phyloP scores from a whole-genome alignment of 306 rosid genomes.

The Senna siamea region DNA sequence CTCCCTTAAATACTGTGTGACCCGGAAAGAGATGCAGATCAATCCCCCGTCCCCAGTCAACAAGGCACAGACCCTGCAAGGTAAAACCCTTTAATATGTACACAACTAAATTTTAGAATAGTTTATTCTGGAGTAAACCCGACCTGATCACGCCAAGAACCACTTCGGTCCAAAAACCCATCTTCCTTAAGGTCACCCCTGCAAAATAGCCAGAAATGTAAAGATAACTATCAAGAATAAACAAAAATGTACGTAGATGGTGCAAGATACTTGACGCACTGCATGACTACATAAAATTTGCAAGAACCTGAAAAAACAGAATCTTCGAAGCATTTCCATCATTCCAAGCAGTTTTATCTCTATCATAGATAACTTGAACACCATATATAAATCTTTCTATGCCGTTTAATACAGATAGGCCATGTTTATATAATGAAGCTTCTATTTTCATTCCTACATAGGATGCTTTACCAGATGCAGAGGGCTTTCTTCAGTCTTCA shows the following conservation, averaged over 20 bases:
- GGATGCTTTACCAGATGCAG: constrained; percentile 21
- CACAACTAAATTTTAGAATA: constrained; percentile 10
- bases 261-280: constrained; percentile 7
- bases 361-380: constrained; percentile 11
- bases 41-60: constrained; percentile 99
- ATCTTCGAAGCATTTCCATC: constrained; percentile 21
- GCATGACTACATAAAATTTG: constrained; percentile 18
- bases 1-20: constrained; percentile 66
- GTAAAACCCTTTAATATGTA: constrained; percentile 34
- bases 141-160: constrained; percentile 90
- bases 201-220: constrained; percentile 39
- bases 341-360: constrained; percentile 26
- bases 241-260: constrained; percentile 12
- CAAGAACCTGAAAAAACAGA: constrained; percentile 6
- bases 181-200: constrained; percentile 66
- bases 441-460: constrained; percentile 24
- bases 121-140: constrained; percentile 34
- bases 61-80: constrained; percentile 91
- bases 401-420: constrained; percentile 5
- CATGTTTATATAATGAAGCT: constrained; percentile 7
- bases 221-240: neutral
- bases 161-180: constrained; percentile 61
- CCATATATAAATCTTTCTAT: constrained; percentile 17
- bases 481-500: constrained; percentile 28
- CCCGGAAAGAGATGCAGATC: constrained; percentile 82